These are phyloP conservation scores for Rhytidiadelphus loreus DNA, from an alignment of 225 moss, liverwort and hornwort genomes.

Conservation along the genomic window DNA sequence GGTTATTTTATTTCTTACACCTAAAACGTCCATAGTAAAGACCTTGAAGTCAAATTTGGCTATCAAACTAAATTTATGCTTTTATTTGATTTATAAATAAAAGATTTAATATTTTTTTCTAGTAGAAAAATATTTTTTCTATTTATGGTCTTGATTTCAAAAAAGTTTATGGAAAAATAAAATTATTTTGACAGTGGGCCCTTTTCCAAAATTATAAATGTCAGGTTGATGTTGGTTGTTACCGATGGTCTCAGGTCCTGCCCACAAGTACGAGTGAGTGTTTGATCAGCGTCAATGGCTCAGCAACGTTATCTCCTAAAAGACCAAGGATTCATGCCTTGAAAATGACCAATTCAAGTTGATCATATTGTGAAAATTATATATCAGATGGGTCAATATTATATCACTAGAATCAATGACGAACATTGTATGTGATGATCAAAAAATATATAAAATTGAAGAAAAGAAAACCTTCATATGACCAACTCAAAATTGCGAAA, in stretches of 20 bases:
- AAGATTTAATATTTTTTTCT: no score
- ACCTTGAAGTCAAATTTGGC: no score
- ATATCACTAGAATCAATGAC: neutral
- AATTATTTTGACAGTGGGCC: slow-evolving; percentile 48
- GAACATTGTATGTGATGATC: neutral
- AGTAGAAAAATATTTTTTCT: no score
- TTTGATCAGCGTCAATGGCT: neutral
- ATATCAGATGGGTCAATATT: neutral
- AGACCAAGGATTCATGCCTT: neutral
- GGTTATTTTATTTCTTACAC: no score
- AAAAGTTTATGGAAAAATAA: no score
- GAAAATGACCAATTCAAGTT: neutral
- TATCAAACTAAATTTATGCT: no score
- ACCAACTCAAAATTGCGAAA: neutral
- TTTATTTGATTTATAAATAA: no score
- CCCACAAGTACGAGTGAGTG: neutral
- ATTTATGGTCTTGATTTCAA: no score
- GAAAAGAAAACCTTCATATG: neutral
- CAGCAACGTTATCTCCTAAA: neutral
- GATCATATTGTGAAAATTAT: neutral
- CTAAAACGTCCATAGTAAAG: no score
- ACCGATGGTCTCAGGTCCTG: slow-evolving; percentile 68
- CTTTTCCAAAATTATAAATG: slow-evolving; percentile 73
- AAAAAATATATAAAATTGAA: neutral
- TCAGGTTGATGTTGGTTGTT: slow-evolving; percentile 51